phyloP scores from a whole-genome alignment of 169 alveolate species.

The Plasmodium gonderi region DNA sequence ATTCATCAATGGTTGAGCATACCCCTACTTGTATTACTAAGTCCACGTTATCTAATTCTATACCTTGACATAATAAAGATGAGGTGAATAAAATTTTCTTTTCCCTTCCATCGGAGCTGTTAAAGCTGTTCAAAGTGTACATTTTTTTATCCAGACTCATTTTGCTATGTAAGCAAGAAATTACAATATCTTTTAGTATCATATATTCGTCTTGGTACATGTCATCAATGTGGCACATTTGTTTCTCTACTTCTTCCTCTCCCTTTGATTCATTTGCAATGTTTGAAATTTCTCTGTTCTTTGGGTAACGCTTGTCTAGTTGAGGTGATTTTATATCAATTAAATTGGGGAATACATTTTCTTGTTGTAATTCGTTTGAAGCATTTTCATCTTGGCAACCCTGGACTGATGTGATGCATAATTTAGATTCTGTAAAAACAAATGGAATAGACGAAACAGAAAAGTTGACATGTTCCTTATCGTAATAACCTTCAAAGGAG shows the following conservation, averaged over 20 bases:
- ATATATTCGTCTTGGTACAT: conserved; percentile 6
- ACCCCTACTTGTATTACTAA: conserved; percentile 73
- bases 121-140: conserved; percentile 51
- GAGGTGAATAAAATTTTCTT: conserved; percentile 59
- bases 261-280: too few species aligned
- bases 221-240: neutral
- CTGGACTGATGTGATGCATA: neutral
- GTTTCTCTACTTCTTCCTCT: neutral
- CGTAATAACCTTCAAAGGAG: neutral
- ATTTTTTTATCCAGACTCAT: conserved; percentile 53
- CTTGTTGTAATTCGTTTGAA: neutral
- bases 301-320: too few species aligned
- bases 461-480: conserved; percentile 37
- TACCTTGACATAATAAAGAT: conserved; percentile 53
- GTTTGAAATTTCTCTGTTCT: too few species aligned
- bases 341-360: neutral
- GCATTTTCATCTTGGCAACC: neutral
- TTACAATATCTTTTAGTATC: conserved; percentile 18
- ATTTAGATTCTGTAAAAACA: neutral
- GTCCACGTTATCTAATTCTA: conserved; percentile 55
- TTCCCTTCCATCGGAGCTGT: conserved; percentile 1
- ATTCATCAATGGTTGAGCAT: conserved; percentile 35
- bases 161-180: conserved; percentile 60
- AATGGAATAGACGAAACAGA: conserved; percentile 43
- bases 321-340: neutral